A percentile compares a stretch with the other conserved stretches of the same genome.
These are phyloP conservation scores for Verticillium nonalfalfae DNA, from an alignment of 2,329 filamentous ascomycete genomes.

Conservation along the genomic window DNA sequence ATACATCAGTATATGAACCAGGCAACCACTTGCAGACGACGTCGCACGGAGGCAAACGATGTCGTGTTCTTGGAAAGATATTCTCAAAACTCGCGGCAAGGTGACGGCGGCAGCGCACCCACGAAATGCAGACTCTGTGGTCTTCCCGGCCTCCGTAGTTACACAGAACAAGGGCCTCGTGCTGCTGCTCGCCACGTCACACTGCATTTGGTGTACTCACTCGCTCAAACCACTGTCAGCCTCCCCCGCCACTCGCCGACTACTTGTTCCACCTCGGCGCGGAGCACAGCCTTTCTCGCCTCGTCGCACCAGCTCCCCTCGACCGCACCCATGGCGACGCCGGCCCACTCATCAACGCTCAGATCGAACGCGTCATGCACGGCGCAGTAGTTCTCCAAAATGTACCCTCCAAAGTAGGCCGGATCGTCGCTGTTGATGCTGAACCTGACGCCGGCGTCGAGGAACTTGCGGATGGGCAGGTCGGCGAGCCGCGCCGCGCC, in stretches of 20 bases:
- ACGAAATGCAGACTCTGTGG: no score
- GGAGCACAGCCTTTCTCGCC: slow-evolving; percentile 53
- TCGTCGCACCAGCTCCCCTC: slow-evolving; percentile 59
- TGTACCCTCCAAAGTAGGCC: slow-evolving; percentile 70
- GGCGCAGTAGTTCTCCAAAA: slow-evolving; percentile 68
- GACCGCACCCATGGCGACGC: slow-evolving; percentile 55
- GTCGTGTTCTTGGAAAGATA: no score
- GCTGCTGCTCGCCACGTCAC: background rate
- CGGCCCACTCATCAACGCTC: slow-evolving; percentile 58
- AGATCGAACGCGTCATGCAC: slow-evolving; percentile 67
- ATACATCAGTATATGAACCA: no score
- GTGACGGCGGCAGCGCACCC: no score
- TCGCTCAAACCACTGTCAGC: background rate
- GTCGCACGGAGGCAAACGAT: no score
- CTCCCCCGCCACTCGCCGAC: background rate
- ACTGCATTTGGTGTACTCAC: background rate
- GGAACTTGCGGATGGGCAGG: slow-evolving; percentile 54
- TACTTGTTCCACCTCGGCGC: slow-evolving; percentile 33
- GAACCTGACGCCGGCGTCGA: slow-evolving; percentile 59
- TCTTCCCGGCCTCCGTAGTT: no score
- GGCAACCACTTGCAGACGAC: no score
- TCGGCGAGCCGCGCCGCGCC: slow-evolving; percentile 14
- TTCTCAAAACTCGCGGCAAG: no score
- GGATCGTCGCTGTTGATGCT: slow-evolving; percentile 71
- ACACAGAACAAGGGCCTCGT: no score